A percentile compares a stretch with the other conserved stretches of the same genome.
These are phyloP conservation scores for Pugionium cornutum DNA, from an alignment of 345 rosid species.

Conservation along the genomic window DNA sequence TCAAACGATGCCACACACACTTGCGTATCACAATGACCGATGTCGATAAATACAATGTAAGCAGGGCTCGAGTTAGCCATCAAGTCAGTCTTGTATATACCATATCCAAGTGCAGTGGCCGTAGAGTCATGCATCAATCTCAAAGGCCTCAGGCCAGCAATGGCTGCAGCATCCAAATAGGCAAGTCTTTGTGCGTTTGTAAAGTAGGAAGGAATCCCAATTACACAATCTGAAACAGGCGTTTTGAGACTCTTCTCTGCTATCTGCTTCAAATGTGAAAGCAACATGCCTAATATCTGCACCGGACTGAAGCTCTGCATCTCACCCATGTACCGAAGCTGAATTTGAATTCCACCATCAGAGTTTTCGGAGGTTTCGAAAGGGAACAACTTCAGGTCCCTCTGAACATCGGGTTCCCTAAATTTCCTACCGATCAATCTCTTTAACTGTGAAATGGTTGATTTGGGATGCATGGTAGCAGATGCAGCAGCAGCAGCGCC, in stretches of 20 bases:
- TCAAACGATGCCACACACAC: conserved; percentile 55
- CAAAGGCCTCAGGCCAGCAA: conserved; percentile 64
- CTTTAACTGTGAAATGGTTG: conserved; percentile 71
- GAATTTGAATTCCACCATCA: conserved; percentile 57
- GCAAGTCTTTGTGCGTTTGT: conserved; percentile 61
- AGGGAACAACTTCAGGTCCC: conserved; percentile 57
- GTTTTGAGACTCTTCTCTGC: conserved; percentile 52
- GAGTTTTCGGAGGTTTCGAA: conserved; percentile 48
- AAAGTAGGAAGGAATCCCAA: conserved; percentile 67
- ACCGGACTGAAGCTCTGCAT: conserved; percentile 51
- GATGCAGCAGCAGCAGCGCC: conserved; percentile 85
- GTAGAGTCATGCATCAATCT: conserved; percentile 68
- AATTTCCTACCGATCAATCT: conserved; percentile 59
- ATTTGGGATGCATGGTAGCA: conserved; percentile 71
- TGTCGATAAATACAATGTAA: conserved; percentile 56
- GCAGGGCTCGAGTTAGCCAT: conserved; percentile 44
- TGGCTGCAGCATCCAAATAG: conserved; percentile 59
- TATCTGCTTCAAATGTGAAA: conserved; percentile 63
- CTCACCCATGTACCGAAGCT: conserved; percentile 53
- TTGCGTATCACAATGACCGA: conserved; percentile 67
- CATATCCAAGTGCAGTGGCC: conserved; percentile 71
- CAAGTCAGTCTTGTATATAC: conserved; percentile 64
- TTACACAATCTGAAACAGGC: conserved; percentile 57
- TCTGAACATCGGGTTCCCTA: conserved; percentile 51
- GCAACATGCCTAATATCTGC: conserved; percentile 63